Percentiles rank a stretch among this genome's conserved stretches.
These are phyloP conservation scores for Coemansia sp. DNA, from an alignment of 192 early-diverging fungal genomes.

Conservation along the genomic window DNA sequence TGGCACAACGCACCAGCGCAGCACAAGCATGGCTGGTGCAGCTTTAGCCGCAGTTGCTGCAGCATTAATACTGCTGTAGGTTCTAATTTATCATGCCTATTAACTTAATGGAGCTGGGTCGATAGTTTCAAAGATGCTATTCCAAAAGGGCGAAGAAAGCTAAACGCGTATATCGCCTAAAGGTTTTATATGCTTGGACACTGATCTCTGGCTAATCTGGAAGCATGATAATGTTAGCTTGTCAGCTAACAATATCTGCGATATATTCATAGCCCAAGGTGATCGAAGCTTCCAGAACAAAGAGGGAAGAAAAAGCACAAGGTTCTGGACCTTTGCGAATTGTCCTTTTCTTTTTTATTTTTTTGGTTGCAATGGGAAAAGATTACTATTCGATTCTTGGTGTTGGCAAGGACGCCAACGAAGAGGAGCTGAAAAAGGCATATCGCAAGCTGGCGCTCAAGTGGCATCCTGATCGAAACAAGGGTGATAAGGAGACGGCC, in stretches of 20 bases:
- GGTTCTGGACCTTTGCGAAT: slow-evolving; percentile 1
- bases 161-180: too few species aligned
- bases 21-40: background rate
- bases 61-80: slow-evolving; percentile 1
- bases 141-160: too few species aligned
- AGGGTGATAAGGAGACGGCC: slow-evolving; percentile 37
- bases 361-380: slow-evolving; percentile 61
- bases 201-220: too few species aligned
- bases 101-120: too few species aligned
- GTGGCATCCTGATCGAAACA: slow-evolving; percentile 55
- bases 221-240: too few species aligned
- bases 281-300: too few species aligned
- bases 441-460: slow-evolving; percentile 66
- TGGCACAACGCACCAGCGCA: background rate
- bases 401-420: slow-evolving; percentile 67
- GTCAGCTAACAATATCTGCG: too few species aligned
- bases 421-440: slow-evolving; percentile 80
- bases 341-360: slow-evolving; percentile 4
- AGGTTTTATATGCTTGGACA: too few species aligned
- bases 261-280: too few species aligned
- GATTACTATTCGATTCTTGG: slow-evolving; percentile 96
- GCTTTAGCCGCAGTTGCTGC: background rate
- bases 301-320: background rate
- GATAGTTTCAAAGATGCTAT: too few species aligned
- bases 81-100: too few species aligned